Percentiles rank a stretch among this genome's conserved stretches.
phyloP scores from a whole-genome alignment of 2,329 filamentous ascomycete species.

The Capronia americana region DNA sequence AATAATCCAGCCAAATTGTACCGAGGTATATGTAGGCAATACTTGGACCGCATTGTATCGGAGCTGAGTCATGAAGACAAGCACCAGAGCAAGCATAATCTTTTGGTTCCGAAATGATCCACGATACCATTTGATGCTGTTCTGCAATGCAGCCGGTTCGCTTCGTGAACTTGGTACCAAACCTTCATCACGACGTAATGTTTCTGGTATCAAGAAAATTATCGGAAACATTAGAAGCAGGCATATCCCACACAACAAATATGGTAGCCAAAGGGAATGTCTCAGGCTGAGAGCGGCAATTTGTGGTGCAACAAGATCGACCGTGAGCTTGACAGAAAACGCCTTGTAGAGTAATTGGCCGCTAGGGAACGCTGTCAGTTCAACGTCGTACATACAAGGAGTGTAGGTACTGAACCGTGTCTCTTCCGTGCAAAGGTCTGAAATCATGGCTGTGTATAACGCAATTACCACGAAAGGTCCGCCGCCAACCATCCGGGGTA shows the following conservation, averaged over 20 bases:
- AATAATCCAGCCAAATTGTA: conserved; percentile 3
- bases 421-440: conserved; percentile 1
- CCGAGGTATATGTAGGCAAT: background rate
- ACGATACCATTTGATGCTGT: conserved; percentile 3
- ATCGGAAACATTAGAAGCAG: conserved; percentile 3
- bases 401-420: conserved; percentile 4
- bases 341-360: conserved; percentile 2
- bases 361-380: conserved; percentile 4
- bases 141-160: conserved; percentile 3
- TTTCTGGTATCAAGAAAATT: conserved; percentile 3
- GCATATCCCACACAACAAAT: conserved; percentile 2
- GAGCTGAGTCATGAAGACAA: conserved; percentile 5
- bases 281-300: conserved; percentile 3
- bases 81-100: conserved; percentile 4
- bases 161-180: conserved; percentile 5
- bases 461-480: conserved; percentile 3
- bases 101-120: conserved; percentile 3
- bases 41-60: conserved; percentile 1
- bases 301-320: conserved; percentile 5
- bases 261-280: conserved; percentile 5
- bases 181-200: conserved; percentile 4
- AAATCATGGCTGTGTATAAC: conserved; percentile 4
- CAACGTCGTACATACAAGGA: conserved; percentile 3
- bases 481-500: conserved; percentile 1
- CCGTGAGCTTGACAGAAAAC: conserved; percentile 3